Evolutionary conservation across 2,329 filamentous ascomycete species (phyloP).

Genomic region (Thielaviopsis ethacetica): DNA sequence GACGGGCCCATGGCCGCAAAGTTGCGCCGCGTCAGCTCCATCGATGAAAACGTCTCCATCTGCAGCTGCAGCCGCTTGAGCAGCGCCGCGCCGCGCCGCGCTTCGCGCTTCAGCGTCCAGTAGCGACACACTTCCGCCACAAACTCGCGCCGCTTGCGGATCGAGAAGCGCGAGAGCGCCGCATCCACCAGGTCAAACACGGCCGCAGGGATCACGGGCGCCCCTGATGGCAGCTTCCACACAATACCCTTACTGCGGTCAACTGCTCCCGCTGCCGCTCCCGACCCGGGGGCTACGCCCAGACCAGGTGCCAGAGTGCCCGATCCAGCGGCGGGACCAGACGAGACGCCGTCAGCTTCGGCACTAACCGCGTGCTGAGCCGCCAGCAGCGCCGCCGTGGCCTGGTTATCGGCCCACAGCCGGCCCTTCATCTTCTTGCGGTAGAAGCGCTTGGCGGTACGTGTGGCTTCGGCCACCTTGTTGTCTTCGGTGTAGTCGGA

Average conservation of each 20-base stretch:
- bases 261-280: not conserved
- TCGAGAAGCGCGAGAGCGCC: conserved; percentile 63
- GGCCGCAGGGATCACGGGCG: conserved; percentile 79
- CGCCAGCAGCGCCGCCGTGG: conserved; percentile 65
- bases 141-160: conserved; percentile 78
- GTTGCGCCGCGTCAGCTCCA: conserved; percentile 90
- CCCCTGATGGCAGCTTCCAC: conserved; percentile 89
- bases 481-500: conserved; percentile 78
- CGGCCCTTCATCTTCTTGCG: conserved; percentile 75
- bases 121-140: conserved; percentile 88
- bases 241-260: conserved; percentile 9
- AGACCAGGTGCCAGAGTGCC: not conserved
- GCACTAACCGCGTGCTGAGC: conserved; percentile 38
- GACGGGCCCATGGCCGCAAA: conserved; percentile 88
- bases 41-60: conserved; percentile 90
- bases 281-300: conserved; percentile 16
- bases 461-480: conserved; percentile 62
- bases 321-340: not conserved
- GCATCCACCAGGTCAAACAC: conserved; percentile 76
- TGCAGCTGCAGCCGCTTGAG: conserved; percentile 87
- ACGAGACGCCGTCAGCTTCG: not conserved
- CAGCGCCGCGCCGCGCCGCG: conserved; percentile 75
- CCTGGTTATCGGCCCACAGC: conserved; percentile 83
- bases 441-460: conserved; percentile 77
- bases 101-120: conserved; percentile 93